These are phyloP conservation scores for Xerocomus potaroensis DNA, from an alignment of 768 basidiomycete genomes.

Conservation along the genomic window DNA sequence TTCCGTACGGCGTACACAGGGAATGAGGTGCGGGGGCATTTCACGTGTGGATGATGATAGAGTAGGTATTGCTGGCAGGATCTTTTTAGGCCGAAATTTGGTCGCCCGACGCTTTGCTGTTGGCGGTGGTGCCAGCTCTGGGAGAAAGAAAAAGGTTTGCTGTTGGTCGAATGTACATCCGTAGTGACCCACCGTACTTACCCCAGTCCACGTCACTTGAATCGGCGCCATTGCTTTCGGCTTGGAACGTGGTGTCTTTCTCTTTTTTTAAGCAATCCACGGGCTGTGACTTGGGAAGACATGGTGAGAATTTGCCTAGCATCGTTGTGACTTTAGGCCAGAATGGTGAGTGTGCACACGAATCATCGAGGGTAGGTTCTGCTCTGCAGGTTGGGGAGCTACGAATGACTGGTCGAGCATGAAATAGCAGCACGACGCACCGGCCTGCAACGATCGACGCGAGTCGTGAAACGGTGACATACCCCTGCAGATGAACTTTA, in stretches of 20 bases:
- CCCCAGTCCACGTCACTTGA: constrained; percentile 14
- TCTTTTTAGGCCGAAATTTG: constrained; percentile 5
- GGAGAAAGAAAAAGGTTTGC: background rate
- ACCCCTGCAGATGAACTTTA: background rate
- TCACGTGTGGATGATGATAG: constrained; percentile 8
- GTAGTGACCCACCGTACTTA: constrained; percentile 15
- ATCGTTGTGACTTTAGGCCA: background rate
- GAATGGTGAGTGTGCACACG: background rate
- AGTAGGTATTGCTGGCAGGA: background rate
- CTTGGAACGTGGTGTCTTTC: background rate
- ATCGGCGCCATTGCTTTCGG: background rate
- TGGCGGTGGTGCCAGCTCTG: constrained; percentile 16
- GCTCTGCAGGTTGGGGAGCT: constrained; percentile 1
- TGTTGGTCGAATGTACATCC: background rate
- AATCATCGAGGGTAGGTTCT: background rate
- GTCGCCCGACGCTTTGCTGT: background rate
- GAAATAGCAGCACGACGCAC: constrained; percentile 14
- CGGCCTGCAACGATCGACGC: constrained; percentile 14
- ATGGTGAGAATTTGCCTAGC: background rate
- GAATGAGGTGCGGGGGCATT: constrained; percentile 19
- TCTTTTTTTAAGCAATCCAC: background rate
- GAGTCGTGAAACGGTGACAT: constrained; percentile 5
- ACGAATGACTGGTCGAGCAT: constrained; percentile 7
- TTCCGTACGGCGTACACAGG: constrained; percentile 27
- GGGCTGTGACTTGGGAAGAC: background rate